Conservation (phyloP, 2,329 filamentous ascomycete genomes). For the Trichophyton benhamiae region DNA sequence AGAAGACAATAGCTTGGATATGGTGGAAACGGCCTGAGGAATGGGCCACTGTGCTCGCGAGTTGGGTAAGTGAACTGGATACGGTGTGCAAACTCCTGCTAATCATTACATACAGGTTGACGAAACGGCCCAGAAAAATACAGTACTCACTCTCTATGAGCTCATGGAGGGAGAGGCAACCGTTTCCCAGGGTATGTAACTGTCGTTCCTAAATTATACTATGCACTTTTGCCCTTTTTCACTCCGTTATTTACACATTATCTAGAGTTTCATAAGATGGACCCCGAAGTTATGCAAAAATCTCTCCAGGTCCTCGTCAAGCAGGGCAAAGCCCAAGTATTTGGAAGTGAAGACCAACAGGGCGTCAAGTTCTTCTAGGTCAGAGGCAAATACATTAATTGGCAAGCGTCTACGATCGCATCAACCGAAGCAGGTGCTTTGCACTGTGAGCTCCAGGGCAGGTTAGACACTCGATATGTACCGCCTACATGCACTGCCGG, state of each 20-base stretch:
- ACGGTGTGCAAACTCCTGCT: constrained; percentile 16
- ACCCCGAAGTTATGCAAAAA: constrained; percentile 65
- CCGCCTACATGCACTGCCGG: no score
- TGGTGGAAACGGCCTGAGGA: constrained; percentile 83
- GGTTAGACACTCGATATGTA: background rate
- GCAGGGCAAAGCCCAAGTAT: constrained; percentile 82
- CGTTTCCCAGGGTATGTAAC: constrained; percentile 47
- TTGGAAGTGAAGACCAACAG: constrained; percentile 74
- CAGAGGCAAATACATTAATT: background rate
- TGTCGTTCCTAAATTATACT: no score
- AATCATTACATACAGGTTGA: constrained; percentile 43
- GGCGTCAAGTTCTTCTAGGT: constrained; percentile 89
- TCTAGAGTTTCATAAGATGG: constrained; percentile 80
- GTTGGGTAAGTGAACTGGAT: constrained; percentile 43
- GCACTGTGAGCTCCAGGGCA: background rate
- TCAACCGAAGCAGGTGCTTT: background rate
- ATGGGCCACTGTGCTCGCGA: constrained; percentile 69
- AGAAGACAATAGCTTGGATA: constrained; percentile 53
- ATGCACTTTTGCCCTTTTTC: no score
- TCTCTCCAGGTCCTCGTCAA: constrained; percentile 73
- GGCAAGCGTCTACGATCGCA: background rate
- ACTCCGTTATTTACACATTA: background rate
- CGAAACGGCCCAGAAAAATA: constrained; percentile 74
- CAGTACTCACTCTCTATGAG: constrained; percentile 86
- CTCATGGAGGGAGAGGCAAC: constrained; percentile 76